These are phyloP conservation scores for Ilyonectria mors-panacis DNA, from an alignment of 2,329 filamentous ascomycete species.

Conservation along the genomic window DNA sequence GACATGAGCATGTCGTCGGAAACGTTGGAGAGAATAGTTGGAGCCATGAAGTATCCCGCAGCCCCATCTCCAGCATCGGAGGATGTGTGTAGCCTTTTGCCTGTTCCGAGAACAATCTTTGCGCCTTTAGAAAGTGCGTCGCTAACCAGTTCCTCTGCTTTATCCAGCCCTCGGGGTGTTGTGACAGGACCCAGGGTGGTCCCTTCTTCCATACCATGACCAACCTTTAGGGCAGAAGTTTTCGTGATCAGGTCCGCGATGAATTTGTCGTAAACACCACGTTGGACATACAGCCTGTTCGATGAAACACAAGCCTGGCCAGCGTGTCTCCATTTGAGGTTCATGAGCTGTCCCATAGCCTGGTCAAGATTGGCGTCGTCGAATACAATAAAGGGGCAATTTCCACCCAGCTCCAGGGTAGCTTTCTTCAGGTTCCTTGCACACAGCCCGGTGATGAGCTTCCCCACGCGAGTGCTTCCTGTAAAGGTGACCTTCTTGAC, in stretches of 20 bases:
- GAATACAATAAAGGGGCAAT: slow-evolving; percentile 76
- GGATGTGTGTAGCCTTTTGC: slow-evolving; percentile 56
- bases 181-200: slow-evolving; percentile 56
- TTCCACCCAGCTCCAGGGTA: slow-evolving; percentile 79
- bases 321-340: slow-evolving; percentile 63
- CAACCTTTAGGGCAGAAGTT: slow-evolving; percentile 69
- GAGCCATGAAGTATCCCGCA: slow-evolving; percentile 77
- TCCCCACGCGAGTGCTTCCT: slow-evolving; percentile 78
- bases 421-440: slow-evolving; percentile 77
- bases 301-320: slow-evolving; percentile 81
- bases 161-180: slow-evolving; percentile 52
- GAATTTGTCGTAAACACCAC: slow-evolving; percentile 73
- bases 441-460: slow-evolving; percentile 72
- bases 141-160: slow-evolving; percentile 65
- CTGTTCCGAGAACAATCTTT: slow-evolving; percentile 67
- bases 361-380: slow-evolving; percentile 77
- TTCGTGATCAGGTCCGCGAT: slow-evolving; percentile 67
- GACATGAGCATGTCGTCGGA: slow-evolving; percentile 76
- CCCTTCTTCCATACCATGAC: slow-evolving; percentile 68
- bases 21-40: slow-evolving; percentile 78
- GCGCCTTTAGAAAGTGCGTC: slow-evolving; percentile 76
- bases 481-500: slow-evolving; percentile 82
- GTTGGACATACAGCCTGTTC: slow-evolving; percentile 73
- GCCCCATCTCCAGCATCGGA: slow-evolving; percentile 50
- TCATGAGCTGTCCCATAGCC: slow-evolving; percentile 74